Evolutionary conservation across 1,284 basidiomycete species (phyloP).

Genomic region (Trametes sp.): DNA sequence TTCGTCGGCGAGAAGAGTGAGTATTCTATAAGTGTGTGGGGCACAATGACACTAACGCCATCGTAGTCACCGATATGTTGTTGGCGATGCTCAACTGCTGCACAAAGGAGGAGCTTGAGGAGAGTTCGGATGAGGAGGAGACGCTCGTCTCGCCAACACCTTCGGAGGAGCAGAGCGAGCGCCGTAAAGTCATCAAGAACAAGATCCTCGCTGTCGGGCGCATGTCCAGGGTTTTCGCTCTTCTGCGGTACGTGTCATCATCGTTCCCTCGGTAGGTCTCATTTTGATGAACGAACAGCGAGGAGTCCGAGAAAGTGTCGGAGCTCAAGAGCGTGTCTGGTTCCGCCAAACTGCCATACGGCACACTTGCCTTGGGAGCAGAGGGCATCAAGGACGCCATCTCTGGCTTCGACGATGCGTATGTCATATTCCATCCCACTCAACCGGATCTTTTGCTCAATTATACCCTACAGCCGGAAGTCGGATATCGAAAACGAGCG

Average conservation of each 20-base stretch:
- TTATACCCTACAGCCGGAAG: conserved; percentile 72
- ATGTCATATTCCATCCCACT: too few relatives aligned
- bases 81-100: conserved; percentile 95
- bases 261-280: neutral
- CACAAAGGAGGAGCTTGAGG: conserved; percentile 93
- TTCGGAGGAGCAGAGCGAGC: conserved; percentile 70
- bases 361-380: conserved; percentile 86
- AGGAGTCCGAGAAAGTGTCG: conserved; percentile 97
- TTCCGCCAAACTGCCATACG: conserved; percentile 83
- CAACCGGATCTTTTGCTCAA: too few relatives aligned
- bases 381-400: conserved; percentile 98
- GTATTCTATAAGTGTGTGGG: conserved; percentile 38
- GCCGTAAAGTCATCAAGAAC: conserved; percentile 91
- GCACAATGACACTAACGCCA: neutral
- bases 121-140: conserved; percentile 78
- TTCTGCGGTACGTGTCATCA: conserved; percentile 79
- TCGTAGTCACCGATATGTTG: conserved; percentile 91
- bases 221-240: conserved; percentile 95
- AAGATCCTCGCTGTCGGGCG: conserved; percentile 98
- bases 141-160: conserved; percentile 48
- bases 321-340: conserved; percentile 94
- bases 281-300: conserved; percentile 55
- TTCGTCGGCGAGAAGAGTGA: conserved; percentile 98
- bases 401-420: conserved; percentile 95
- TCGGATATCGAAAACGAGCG: conserved; percentile 99